Percentiles rank a stretch among this genome's conserved stretches.
Conservation (phyloP, 2,329 filamentous ascomycete genomes). For the Clonostachys rhizophaga region DNA sequence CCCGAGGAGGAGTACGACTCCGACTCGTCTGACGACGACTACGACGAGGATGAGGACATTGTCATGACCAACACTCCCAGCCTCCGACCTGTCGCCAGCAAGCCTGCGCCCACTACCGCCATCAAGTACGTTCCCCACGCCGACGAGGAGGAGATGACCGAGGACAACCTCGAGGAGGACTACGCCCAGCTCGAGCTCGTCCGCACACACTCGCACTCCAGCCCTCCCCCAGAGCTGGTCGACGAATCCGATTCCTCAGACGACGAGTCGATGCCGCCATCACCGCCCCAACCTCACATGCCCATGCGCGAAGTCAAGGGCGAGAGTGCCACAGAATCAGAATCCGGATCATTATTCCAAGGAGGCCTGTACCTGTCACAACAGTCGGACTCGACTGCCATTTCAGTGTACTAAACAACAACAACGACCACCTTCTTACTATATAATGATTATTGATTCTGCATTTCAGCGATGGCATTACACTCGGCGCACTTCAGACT, state of each 20-base stretch:
- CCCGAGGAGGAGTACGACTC: slow-evolving; percentile 53
- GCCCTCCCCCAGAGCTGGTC: slow-evolving; percentile 62
- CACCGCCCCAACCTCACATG: slow-evolving; percentile 54
- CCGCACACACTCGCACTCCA: slow-evolving; percentile 62
- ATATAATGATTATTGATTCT: slow-evolving; percentile 1
- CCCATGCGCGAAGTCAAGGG: slow-evolving; percentile 55
- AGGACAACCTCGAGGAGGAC: slow-evolving; percentile 58
- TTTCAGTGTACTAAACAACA: slow-evolving; percentile 47
- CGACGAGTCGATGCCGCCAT: slow-evolving; percentile 74
- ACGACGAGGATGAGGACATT: slow-evolving; percentile 41
- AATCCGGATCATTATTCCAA: slow-evolving; percentile 36
- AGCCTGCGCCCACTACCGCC: slow-evolving; percentile 34
- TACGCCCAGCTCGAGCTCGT: slow-evolving; percentile 63
- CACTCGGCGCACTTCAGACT: not conserved
- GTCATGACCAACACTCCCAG: slow-evolving; percentile 52
- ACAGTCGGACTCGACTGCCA: slow-evolving; percentile 45
- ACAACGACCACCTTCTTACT: not conserved
- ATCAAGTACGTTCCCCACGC: slow-evolving; percentile 15
- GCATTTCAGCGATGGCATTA: not conserved
- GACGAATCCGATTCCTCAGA: slow-evolving; percentile 67
- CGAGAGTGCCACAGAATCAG: slow-evolving; percentile 26
- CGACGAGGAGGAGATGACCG: slow-evolving; percentile 39
- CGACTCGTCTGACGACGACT: slow-evolving; percentile 44
- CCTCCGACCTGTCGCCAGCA: slow-evolving; percentile 29
- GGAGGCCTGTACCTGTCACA: slow-evolving; percentile 52